A percentile compares a stretch with the other conserved stretches of the same genome.
These are phyloP conservation scores for Geotrichum ghanense DNA, from an alignment of 805 yeast genomes.

Conservation along the genomic window DNA sequence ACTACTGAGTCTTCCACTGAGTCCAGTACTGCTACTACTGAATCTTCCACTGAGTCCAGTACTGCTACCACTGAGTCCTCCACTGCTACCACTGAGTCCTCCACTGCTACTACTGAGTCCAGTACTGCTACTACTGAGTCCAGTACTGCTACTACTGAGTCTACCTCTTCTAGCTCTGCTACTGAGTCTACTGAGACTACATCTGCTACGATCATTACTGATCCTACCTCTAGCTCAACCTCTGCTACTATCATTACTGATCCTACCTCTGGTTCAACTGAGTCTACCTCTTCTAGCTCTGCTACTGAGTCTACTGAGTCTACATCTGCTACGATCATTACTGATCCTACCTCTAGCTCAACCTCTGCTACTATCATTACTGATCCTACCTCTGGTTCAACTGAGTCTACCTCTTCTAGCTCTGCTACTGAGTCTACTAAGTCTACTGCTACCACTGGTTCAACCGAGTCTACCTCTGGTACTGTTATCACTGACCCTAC, in stretches of 20 bases:
- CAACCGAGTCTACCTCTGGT: too few relatives aligned
- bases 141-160: background rate
- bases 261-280: background rate
- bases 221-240: background rate
- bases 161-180: background rate
- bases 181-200: background rate
- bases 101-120: background rate
- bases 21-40: background rate
- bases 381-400: background rate
- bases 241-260: too few relatives aligned
- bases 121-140: background rate
- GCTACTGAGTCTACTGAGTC: background rate
- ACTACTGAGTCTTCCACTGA: background rate
- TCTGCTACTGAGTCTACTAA: background rate
- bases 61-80: background rate
- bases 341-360: background rate
- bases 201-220: background rate
- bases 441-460: background rate
- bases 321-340: background rate
- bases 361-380: background rate
- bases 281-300: background rate
- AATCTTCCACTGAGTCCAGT: background rate
- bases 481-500: too few relatives aligned
- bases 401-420: background rate
- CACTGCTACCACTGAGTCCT: background rate